phyloP scores from a whole-genome alignment of 2,329 filamentous ascomycete genomes.

The Huntiella decipiens region DNA sequence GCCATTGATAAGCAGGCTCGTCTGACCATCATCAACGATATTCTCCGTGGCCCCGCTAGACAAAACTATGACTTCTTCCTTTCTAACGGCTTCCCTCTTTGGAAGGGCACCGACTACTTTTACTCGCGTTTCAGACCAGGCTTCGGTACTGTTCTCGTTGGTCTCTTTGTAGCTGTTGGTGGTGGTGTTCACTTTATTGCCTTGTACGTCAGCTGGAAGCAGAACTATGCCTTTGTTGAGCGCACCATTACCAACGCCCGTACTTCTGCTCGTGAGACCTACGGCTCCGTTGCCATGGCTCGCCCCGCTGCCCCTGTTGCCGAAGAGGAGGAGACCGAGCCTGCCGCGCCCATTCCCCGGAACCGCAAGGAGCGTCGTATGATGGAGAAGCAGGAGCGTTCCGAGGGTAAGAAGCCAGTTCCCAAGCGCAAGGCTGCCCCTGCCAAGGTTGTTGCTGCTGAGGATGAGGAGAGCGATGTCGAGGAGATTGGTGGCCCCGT shows the following conservation, averaged over 20 bases:
- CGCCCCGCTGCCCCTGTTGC: conserved; percentile 17
- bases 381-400: conserved; percentile 70
- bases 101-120: conserved; percentile 98
- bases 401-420: conserved; percentile 37
- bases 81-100: conserved; percentile 77
- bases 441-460: conserved; percentile 18
- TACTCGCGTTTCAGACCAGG: conserved; percentile 87
- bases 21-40: conserved; percentile 65
- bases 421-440: conserved; percentile 21
- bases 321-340: conserved; percentile 24
- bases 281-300: conserved; percentile 37
- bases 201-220: conserved; percentile 70
- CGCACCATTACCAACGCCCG: conserved; percentile 82
- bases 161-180: conserved; percentile 64
- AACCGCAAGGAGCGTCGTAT: conserved; percentile 77
- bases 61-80: conserved; percentile 93
- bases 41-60: conserved; percentile 62
- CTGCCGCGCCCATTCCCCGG: conserved; percentile 32
- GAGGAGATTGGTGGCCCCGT: conserved; percentile 42
- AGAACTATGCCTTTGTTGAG: conserved; percentile 78
- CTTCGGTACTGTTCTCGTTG: conserved; percentile 62
- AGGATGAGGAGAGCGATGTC: conserved; percentile 23
- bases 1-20: conserved; percentile 71
- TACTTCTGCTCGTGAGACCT: conserved; percentile 74
- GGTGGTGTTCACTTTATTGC: conserved; percentile 76